Percentiles rank a stretch among this genome's conserved stretches.
phyloP scores from a whole-genome alignment of 1,139 yeast genomes.

The Candida sojae region DNA sequence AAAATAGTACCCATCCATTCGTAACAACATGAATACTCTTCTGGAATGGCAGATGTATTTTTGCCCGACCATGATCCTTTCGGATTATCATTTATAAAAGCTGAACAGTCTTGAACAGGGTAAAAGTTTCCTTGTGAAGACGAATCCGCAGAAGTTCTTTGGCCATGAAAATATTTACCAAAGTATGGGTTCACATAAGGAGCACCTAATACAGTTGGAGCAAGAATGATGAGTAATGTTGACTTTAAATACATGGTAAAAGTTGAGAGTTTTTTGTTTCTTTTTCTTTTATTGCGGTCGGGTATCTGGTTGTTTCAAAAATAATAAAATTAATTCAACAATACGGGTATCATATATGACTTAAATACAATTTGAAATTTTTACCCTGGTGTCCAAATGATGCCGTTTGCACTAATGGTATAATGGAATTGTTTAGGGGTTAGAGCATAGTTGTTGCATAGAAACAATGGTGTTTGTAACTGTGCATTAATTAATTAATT shows the following conservation, averaged over 20 bases:
- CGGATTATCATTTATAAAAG: conserved; percentile 8
- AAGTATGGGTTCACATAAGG: conserved; percentile 13
- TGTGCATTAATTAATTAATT: background rate
- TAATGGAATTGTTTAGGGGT: background rate
- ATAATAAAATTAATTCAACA: too few species aligned
- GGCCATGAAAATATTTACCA: conserved; percentile 15
- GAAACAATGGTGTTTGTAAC: background rate
- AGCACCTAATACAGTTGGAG: conserved; percentile 8
- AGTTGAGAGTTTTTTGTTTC: background rate
- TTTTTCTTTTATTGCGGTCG: background rate
- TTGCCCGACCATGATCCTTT: conserved; percentile 27
- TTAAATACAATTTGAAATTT: background rate
- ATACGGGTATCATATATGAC: background rate
- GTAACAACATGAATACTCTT: conserved; percentile 32
- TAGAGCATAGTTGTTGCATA: background rate
- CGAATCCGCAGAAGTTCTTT: conserved; percentile 13
- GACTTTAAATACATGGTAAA: background rate
- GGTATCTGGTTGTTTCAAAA: background rate
- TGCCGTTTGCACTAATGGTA: conserved; percentile 1
- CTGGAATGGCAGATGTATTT: conserved; percentile 25
- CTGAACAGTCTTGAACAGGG: conserved; percentile 14
- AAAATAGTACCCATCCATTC: conserved; percentile 37
- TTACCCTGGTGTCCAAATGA: background rate
- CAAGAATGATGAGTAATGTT: conserved; percentile 5
- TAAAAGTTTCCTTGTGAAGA: conserved; percentile 12